Evolutionary conservation across 2,329 filamentous ascomycete species (phyloP), one percentile per base, ranked within the genome.

Genomic region (Fusarium luffae): DNA sequence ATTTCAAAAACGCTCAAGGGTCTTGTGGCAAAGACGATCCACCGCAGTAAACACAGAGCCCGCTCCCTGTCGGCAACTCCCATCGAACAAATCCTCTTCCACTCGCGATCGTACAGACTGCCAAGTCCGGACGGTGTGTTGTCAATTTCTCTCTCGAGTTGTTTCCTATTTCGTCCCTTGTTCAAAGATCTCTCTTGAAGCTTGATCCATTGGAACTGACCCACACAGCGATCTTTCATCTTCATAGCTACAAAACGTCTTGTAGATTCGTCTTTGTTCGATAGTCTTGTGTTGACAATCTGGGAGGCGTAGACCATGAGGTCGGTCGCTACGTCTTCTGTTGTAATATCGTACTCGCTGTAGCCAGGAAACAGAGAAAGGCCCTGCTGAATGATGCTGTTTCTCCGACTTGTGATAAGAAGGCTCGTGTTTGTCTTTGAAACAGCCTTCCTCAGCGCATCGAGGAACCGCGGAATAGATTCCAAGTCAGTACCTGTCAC

Each of bases 161-260:
- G 72, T 25, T 72, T 75, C n/a, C 68, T 66, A 34, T 73, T 78
- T 47, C 74, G 73, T 0, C 75, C 67, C 8, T 54, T 68, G 19
- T 21, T 21, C 19, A 81, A 42, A 2, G 71, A 64, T 0, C 68
- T 50, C 12, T 73, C 74, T 14, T 79, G 71, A 37, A 81, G 42
- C 19, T 74, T 77, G 0, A 81, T 59, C 70, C 71, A 79, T 0
- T 81, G 55, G 14, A 81, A 80, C 30, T 80, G 78, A 0, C 78
- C 79, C 2, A 76, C 59, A 28, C 74, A 78, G 12, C 75, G 72
- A 4, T 74, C n/a, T 0, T 69, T 66, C 42, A 80, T 72, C 28
- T 34, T 66, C 7, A 59, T 10, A 0, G 77, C 72, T 12, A 80
- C 50, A 0, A 64, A 57, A 0, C 52, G 7, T 23, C 57, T 67